A percentile compares a stretch with the other conserved stretches of the same genome.
phyloP scores from a whole-genome alignment of 768 basidiomycete species.

The Fistulinella prunicolor region DNA sequence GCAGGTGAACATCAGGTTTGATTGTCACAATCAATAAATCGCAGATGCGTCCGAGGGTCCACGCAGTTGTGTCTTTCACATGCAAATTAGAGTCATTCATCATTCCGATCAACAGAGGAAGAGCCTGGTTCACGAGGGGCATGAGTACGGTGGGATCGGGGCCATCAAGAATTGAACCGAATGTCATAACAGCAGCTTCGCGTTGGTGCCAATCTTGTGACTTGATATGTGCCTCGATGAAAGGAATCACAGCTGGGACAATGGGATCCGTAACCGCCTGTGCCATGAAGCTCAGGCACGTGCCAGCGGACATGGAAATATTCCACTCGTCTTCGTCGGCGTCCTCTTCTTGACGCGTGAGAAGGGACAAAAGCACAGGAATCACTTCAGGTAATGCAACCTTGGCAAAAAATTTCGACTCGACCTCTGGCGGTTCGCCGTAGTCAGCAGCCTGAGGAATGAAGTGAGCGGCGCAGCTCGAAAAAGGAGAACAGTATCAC shows the following conservation, averaged over 20 bases:
- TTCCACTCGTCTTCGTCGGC: slow-evolving; percentile 99
- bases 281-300: slow-evolving; percentile 85
- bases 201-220: slow-evolving; percentile 90
- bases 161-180: slow-evolving; percentile 95
- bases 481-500: slow-evolving; percentile 38
- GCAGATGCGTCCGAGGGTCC: slow-evolving; percentile 95
- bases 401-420: slow-evolving; percentile 90
- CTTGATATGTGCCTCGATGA: slow-evolving; percentile 96
- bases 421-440: slow-evolving; percentile 79
- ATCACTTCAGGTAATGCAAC: slow-evolving; percentile 93
- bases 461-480: slow-evolving; percentile 4
- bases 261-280: slow-evolving; percentile 88
- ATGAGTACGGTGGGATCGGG: slow-evolving; percentile 86
- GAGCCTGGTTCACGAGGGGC: slow-evolving; percentile 89
- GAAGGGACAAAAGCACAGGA: slow-evolving; percentile 83
- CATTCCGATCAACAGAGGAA: slow-evolving; percentile 93
- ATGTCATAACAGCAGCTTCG: slow-evolving; percentile 98
- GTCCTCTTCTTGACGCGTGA: slow-evolving; percentile 93
- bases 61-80: slow-evolving; percentile 96
- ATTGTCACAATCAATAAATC: slow-evolving; percentile 84
- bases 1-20: slow-evolving; percentile 85
- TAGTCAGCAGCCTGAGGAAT: slow-evolving; percentile 75
- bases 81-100: slow-evolving; percentile 82
- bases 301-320: slow-evolving; percentile 94
- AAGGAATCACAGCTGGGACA: slow-evolving; percentile 92